These are phyloP conservation scores for Diutina rugosa DNA, from an alignment of 1,139 yeast genomes.

Conservation along the genomic window DNA sequence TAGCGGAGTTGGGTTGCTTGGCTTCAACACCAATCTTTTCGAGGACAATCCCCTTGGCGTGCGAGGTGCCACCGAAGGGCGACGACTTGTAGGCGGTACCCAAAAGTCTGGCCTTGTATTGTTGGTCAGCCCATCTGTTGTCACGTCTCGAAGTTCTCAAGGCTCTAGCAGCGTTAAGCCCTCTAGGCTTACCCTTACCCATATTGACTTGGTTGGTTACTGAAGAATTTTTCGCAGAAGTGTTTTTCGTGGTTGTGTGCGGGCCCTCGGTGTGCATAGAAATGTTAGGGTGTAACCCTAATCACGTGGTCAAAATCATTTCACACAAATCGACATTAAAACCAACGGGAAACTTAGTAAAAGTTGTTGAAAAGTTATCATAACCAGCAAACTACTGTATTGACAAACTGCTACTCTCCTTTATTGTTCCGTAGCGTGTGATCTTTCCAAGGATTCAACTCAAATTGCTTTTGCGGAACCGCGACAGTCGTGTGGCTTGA, in stretches of 20 bases:
- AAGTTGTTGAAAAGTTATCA: no score
- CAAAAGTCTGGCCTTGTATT: slow-evolving; percentile 96
- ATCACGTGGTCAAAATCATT: neutral
- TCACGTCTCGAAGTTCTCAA: slow-evolving; percentile 99
- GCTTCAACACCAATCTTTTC: slow-evolving; percentile 99
- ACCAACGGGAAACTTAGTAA: no score
- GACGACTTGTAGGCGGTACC: slow-evolving; percentile 99
- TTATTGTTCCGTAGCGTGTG: no score
- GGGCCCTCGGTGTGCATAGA: neutral
- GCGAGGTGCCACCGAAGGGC: slow-evolving; percentile 99
- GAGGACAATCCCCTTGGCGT: slow-evolving; percentile 99
- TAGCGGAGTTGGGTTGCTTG: slow-evolving; percentile 99
- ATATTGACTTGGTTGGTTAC: slow-evolving; percentile 20
- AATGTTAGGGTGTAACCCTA: neutral
- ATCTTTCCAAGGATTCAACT: no score
- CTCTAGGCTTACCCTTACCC: slow-evolving; percentile 96
- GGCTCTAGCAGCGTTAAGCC: slow-evolving; percentile 99
- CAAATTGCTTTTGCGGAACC: neutral
- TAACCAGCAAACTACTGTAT: no score
- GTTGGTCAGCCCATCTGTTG: slow-evolving; percentile 99
- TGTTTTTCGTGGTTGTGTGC: neutral
- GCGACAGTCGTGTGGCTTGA: neutral
- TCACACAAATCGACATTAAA: no score
- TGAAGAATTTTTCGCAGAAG: neutral
- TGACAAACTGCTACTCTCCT: no score